These are phyloP conservation scores for Pseudopyrenochaeta lycopersici DNA, from an alignment of 2,329 filamentous ascomycete species.

Conservation along the genomic window DNA sequence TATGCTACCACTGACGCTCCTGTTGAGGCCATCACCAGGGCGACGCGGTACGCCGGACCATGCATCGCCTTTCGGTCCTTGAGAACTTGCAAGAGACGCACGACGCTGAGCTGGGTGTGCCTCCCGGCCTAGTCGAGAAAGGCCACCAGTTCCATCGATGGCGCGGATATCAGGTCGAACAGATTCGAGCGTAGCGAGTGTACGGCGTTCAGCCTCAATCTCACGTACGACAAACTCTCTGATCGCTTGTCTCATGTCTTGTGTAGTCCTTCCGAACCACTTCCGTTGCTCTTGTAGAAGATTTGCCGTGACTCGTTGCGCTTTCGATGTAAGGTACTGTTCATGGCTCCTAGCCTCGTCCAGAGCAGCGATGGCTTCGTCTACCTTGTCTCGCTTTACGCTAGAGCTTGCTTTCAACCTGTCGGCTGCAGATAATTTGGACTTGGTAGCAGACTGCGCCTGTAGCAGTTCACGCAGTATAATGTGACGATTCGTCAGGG, in stretches of 20 bases:
- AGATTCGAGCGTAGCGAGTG: slow-evolving; percentile 89
- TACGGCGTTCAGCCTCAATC: slow-evolving; percentile 93
- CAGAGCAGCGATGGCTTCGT: slow-evolving; percentile 91
- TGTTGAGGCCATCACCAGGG: slow-evolving; percentile 74
- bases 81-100: slow-evolving; percentile 81
- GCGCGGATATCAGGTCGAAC: slow-evolving; percentile 91
- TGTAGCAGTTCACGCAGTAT: slow-evolving; percentile 91
- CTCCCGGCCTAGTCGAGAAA: slow-evolving; percentile 89
- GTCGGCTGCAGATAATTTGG: slow-evolving; percentile 85
- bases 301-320: slow-evolving; percentile 86
- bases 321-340: slow-evolving; percentile 82
- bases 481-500: slow-evolving; percentile 96
- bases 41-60: slow-evolving; percentile 94
- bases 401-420: slow-evolving; percentile 86
- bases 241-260: slow-evolving; percentile 83
- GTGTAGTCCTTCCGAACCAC: slow-evolving; percentile 87
- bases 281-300: slow-evolving; percentile 86
- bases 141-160: slow-evolving; percentile 89
- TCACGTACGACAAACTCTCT: slow-evolving; percentile 93
- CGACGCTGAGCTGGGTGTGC: slow-evolving; percentile 79
- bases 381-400: slow-evolving; percentile 93
- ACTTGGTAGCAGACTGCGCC: slow-evolving; percentile 84
- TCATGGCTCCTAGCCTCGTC: slow-evolving; percentile 89
- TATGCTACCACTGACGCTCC: slow-evolving; percentile 79
- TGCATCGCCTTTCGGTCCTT: slow-evolving; percentile 96